Conservation (phyloP, 140 eudicot genomes). For the Flaveria floridana region DNA sequence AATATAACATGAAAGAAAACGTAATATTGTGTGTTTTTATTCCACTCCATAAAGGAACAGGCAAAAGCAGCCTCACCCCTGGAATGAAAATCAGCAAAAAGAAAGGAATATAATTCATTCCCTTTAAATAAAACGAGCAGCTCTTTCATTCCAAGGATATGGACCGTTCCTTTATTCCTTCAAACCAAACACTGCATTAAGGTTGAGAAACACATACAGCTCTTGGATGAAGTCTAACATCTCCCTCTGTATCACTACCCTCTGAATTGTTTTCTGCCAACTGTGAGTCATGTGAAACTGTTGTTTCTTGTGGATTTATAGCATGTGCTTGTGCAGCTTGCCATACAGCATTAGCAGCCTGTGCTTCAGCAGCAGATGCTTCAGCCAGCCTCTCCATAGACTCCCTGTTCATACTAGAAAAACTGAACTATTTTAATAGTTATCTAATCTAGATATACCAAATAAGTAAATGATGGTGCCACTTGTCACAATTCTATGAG, state of each 20-base stretch:
- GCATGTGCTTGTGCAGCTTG: conserved; percentile 78
- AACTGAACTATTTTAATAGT: neutral
- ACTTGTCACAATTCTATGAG: no score
- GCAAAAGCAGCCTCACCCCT: neutral
- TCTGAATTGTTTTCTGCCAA: conserved; percentile 53
- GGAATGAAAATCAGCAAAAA: neutral
- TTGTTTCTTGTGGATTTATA: conserved; percentile 45
- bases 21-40: neutral
- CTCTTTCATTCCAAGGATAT: neutral
- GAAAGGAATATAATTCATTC: neutral
- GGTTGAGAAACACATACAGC: conserved; percentile 58
- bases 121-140: neutral
- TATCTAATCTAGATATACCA: neutral
- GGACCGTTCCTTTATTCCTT: neutral
- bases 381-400: conserved; percentile 72
- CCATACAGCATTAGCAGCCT: conserved; percentile 85
- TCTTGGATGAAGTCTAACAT: conserved; percentile 87
- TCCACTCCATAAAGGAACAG: neutral
- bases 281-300: conserved; percentile 55
- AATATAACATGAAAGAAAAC: neutral
- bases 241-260: conserved; percentile 57
- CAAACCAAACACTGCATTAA: conserved; percentile 15
- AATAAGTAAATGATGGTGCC: no score
- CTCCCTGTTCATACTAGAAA: conserved; percentile 54
- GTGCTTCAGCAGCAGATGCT: conserved; percentile 91